Evolutionary conservation across 2,329 filamentous ascomycete species (phyloP), one percentile per base, ranked within the genome.

Genomic region (Calonectria leucothoes): DNA sequence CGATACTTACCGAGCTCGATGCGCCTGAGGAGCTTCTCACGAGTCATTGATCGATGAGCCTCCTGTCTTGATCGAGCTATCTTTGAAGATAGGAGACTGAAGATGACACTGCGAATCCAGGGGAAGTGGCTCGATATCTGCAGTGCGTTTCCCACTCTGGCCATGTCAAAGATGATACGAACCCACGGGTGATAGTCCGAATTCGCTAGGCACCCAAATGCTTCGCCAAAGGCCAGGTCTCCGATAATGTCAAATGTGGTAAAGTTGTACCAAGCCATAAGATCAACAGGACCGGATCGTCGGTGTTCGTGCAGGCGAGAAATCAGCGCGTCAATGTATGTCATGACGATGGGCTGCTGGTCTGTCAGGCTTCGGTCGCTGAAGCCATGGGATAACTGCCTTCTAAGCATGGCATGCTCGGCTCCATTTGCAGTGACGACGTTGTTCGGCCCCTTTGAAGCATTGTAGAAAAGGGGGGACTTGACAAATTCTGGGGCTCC

Each of bases 181-280:
- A 59, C 23, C 55, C 55, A 59, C 5, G 55, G 55, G 6, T 59
- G 55, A 39, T 59, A 59, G 14, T 59, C 55, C 12, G 55, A 59
- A 25, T 59, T 39, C 12, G 14, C 55, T 7, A 66, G 64, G 20
- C 64, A 49, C 10, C 64, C 64, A 29, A 66, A 66, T 1, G 64
- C 25, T n/a, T 66, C 64, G 6, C 64, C 64, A 33, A 66, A 66
- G 14, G 64, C 64, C 23, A 66, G 33, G 12, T 69, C 59, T 7
- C 68, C 68, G n/a, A 70, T 70, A 2, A 70, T 66, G 25, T 70
- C 68, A 35, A 66, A 66, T 3, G 64, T 66, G 11, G 42, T 35
- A 14, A 51, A 66, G 29, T 66, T 66, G n/a, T 49, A 66, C 64
- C 64, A 66, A 3, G 59, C 25, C 27, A 31, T 48, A 4, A 64